Percentiles rank a stretch among this genome's conserved stretches.
Conservation (phyloP, 257 asterid genomes). For the Fraxinus pennsylvanica region DNA sequence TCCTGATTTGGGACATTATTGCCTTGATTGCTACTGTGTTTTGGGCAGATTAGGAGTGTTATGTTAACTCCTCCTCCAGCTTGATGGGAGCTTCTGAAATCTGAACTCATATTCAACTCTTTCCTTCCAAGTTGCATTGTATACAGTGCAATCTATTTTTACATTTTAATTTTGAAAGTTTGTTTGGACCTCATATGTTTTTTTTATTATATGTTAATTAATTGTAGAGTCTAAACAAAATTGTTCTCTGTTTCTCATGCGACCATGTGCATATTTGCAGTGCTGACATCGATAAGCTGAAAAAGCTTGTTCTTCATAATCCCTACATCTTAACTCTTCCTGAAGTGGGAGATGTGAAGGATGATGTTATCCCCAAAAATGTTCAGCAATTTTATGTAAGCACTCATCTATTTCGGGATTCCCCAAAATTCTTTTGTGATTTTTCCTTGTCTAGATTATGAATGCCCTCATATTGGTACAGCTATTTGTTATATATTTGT, state of each 20-base stretch:
- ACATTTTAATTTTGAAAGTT: conserved; percentile 1
- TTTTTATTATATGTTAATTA: neutral
- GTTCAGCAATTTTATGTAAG: conserved; percentile 95
- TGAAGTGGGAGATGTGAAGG: conserved; percentile 81
- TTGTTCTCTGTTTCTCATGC: conserved; percentile 14
- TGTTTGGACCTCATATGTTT: conserved; percentile 8
- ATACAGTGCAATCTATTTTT: neutral
- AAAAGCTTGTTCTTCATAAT: conserved; percentile 85
- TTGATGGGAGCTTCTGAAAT: neutral
- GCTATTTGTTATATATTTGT: neutral
- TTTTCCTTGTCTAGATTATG: neutral
- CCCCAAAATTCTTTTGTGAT: neutral
- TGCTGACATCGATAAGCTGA: conserved; percentile 89
- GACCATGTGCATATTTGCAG: conserved; percentile 49
- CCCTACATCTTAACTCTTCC: conserved; percentile 82
- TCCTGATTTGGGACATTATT: neutral
- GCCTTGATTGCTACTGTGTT: neutral
- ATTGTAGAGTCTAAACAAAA: neutral
- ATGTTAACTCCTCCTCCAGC: neutral
- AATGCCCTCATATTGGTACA: neutral
- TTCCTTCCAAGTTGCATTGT: conserved; percentile 2
- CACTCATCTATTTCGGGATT: neutral
- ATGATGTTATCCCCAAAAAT: conserved; percentile 77
- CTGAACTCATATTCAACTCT: neutral
- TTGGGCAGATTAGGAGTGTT: neutral